Percentiles rank a stretch among this genome's conserved stretches.
Conservation (phyloP, 129 eudicot species). For the Artemisia tridentata region DNA sequence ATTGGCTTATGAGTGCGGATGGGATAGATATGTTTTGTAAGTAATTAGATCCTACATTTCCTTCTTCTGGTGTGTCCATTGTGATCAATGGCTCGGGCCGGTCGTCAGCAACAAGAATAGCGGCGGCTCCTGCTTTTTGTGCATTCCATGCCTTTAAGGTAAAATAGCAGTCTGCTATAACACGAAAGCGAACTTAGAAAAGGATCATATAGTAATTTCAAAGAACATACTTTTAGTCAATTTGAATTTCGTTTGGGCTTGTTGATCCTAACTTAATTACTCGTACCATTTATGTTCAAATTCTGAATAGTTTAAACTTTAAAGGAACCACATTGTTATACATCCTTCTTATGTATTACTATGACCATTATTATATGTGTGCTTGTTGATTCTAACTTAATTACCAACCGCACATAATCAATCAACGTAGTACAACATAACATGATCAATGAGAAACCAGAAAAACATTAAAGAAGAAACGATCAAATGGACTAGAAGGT, state of each 20-base stretch:
- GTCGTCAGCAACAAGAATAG: constrained; percentile 88
- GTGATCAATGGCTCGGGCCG: constrained; percentile 79
- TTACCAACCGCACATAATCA: neutral
- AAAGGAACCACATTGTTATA: neutral
- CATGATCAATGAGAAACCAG: neutral
- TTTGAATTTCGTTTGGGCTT: too few species aligned
- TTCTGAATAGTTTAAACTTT: neutral
- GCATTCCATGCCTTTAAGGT: constrained; percentile 97
- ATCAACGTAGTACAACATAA: neutral
- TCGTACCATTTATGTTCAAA: neutral
- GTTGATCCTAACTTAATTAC: too few species aligned
- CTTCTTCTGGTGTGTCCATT: constrained; percentile 91
- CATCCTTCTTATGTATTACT: neutral
- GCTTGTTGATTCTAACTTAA: neutral
- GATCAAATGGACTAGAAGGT: neutral
- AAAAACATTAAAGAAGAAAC: constrained; percentile 3
- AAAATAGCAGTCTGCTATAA: constrained; percentile 71
- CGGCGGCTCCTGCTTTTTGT: constrained; percentile 91
- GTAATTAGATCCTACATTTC: constrained; percentile 46
- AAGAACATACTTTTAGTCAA: too few species aligned
- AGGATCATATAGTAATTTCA: too few species aligned
- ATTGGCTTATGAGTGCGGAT: constrained; percentile 77
- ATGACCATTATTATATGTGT: neutral
- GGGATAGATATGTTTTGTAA: constrained; percentile 85
- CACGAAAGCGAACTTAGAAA: too few species aligned